Base-by-base conservation (phyloP, 176 grass and related monocot genomes). In the Ensete ventricosum region DNA sequence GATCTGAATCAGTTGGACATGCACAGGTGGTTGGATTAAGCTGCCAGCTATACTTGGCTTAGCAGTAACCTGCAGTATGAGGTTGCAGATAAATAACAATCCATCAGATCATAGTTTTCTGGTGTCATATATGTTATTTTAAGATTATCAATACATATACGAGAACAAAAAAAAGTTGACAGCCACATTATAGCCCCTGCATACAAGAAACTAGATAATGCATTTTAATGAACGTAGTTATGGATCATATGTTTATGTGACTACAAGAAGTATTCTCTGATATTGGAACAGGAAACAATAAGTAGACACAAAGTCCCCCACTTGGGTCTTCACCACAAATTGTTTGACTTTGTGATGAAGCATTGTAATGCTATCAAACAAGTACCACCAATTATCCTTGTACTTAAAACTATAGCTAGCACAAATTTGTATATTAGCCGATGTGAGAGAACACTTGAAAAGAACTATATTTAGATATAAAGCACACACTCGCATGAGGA, bases 1-100 rank as follows among this genome's bases (percentile, higher is more conserved):
- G 10, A 70, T 70, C 51, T 70, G 67, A 16, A 70, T 70, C 67
- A 70, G 19, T 14, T 70, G 67, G 43, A 70, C 67, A 50, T 20
- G 67, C 20, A 50, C 2, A 1, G 67, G 67, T 12, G 43, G 67
- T 22, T 70, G 67, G 51, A 48, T 22, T 70, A 51, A 1, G 67
- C 43, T 70, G 10, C 17, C 67, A 50, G 34, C 48, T 50, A 48
- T 20, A 50, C 7, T 70, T 70, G 29, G 43, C 29, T 70, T 70
- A 19, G 67, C 16, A 70, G 67, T 70, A 49, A 20, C 67, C 67
- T 70, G 67, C 29, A 48, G 26, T 50, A 20, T 50, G 16, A 70
- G 29, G 9, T 20, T 70, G 12, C 67, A 50, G 7, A 70, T 21
- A 9, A 69, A 50, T 7, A 67, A 67, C 27, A 34, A 67, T 11